Percentiles rank a stretch among this genome's conserved stretches.
Conservation (phyloP, 1,284 basidiomycete species). For the Cutaneotrichosporon cyanovorans region DNA sequence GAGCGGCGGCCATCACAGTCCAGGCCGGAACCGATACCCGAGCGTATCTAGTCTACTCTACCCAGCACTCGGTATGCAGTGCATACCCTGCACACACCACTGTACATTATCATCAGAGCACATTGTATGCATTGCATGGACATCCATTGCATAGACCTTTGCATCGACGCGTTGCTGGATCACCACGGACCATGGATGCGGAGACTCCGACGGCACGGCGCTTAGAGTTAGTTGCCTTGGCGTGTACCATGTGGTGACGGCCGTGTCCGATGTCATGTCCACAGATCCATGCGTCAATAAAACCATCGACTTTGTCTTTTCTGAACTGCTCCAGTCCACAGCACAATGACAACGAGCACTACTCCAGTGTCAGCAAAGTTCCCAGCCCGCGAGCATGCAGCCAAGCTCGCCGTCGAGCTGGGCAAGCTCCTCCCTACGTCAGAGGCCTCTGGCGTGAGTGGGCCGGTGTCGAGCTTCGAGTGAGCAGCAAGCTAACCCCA, state of each 20-base stretch:
- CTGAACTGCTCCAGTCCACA: too few species aligned
- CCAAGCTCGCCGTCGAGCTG: conserved; percentile 35
- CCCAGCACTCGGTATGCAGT: too few species aligned
- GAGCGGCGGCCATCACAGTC: not conserved
- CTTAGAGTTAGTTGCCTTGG: not conserved
- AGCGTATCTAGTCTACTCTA: not conserved
- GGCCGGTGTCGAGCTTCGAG: too few species aligned
- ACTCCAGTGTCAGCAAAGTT: conserved; percentile 15
- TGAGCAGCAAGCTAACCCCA: conserved; percentile 13
- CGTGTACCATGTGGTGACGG: conserved; percentile 1
- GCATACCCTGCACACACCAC: too few species aligned
- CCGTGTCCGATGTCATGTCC: not conserved
- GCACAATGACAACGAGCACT: not conserved
- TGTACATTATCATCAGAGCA: too few species aligned
- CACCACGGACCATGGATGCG: too few species aligned
- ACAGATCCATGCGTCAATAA: not conserved
- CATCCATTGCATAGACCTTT: too few species aligned
- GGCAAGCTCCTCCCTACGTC: conserved; percentile 22
- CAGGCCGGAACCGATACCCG: not conserved
- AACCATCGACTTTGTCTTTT: too few species aligned
- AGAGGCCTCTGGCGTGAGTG: conserved; percentile 25
- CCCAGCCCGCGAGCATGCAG: conserved; percentile 39
- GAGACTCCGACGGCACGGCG: too few species aligned
- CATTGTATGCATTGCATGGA: conserved; percentile 4
- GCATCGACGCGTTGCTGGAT: too few species aligned